A percentile compares a stretch with the other conserved stretches of the same genome.
phyloP scores from a whole-genome alignment of 495 filamentous ascomycete genomes.

The Neurospora sp. region DNA sequence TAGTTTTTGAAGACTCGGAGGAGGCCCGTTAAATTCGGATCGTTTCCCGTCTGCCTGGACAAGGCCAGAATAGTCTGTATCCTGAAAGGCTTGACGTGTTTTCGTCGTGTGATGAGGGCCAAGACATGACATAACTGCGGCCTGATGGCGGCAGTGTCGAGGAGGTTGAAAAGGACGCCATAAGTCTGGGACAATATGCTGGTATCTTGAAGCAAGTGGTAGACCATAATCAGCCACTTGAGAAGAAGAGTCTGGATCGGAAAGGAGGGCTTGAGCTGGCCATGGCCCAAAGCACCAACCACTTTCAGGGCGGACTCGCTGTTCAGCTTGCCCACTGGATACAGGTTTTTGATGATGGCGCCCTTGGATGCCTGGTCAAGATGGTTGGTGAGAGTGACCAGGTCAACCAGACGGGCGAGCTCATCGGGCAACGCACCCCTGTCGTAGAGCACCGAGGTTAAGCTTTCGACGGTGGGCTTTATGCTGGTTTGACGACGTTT shows the following conservation, averaged over 20 bases:
- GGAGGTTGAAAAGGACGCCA: constrained; percentile 67
- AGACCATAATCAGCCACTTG: constrained; percentile 71
- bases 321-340: constrained; percentile 54
- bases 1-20: constrained; percentile 79
- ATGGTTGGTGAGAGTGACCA: constrained; percentile 54
- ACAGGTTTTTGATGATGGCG: constrained; percentile 61
- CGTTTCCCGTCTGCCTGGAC: constrained; percentile 53
- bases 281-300: constrained; percentile 67
- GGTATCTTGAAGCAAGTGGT: constrained; percentile 61
- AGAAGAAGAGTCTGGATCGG: constrained; percentile 58
- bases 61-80: constrained; percentile 66
- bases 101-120: constrained; percentile 71
- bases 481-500: constrained; percentile 36
- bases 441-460: constrained; percentile 48
- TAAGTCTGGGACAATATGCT: constrained; percentile 60
- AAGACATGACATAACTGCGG: constrained; percentile 71
- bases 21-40: constrained; percentile 68
- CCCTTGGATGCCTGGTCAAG: constrained; percentile 66
- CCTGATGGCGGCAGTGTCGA: constrained; percentile 68
- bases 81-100: constrained; percentile 76
- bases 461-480: constrained; percentile 36
- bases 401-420: constrained; percentile 53
- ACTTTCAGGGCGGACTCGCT: constrained; percentile 54
- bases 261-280: constrained; percentile 65
- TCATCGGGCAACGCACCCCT: constrained; percentile 51